These are phyloP conservation scores for Microthyrium microscopicum DNA, from an alignment of 2,329 filamentous ascomycete species.

Conservation along the genomic window DNA sequence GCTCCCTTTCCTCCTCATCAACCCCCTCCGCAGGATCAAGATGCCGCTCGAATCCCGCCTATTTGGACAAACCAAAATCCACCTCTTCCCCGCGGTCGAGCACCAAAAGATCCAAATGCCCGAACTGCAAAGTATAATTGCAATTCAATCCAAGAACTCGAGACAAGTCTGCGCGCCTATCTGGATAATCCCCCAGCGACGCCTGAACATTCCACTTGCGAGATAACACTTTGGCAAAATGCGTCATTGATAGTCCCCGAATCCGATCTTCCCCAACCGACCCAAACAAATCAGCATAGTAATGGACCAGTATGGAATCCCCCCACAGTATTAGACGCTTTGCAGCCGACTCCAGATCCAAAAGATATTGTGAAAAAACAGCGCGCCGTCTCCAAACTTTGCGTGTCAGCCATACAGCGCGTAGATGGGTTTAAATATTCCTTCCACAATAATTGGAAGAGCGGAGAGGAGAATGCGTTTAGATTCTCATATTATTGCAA, in stretches of 20 bases:
- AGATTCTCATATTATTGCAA: conserved; percentile 34
- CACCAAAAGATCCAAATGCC: conserved; percentile 20
- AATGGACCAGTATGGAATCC: not conserved
- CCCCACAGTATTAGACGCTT: conserved; percentile 17
- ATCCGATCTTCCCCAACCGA: conserved; percentile 1
- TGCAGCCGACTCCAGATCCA: conserved; percentile 19
- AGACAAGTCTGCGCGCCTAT: conserved; percentile 19
- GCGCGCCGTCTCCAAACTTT: conserved; percentile 28
- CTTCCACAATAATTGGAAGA: conserved; percentile 33
- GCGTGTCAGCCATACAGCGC: conserved; percentile 26
- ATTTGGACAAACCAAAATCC: conserved; percentile 8
- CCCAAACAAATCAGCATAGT: not conserved
- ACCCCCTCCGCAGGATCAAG: not conserved
- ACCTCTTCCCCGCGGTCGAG: conserved; percentile 19
- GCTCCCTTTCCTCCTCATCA: too few relatives aligned
- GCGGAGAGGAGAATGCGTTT: conserved; percentile 27
- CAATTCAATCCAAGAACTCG: conserved; percentile 19
- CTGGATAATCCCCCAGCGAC: conserved; percentile 17
- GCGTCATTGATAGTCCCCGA: conserved; percentile 17
- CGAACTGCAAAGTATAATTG: conserved; percentile 17
- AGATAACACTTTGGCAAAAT: conserved; percentile 22
- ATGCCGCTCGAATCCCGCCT: conserved; percentile 3
- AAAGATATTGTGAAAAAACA: conserved; percentile 28
- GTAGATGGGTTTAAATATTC: conserved; percentile 31
- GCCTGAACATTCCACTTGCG: conserved; percentile 22